Evolutionary conservation across 2,329 filamentous ascomycete genomes (phyloP).

Genomic region (Cladophialophora psammophila): DNA sequence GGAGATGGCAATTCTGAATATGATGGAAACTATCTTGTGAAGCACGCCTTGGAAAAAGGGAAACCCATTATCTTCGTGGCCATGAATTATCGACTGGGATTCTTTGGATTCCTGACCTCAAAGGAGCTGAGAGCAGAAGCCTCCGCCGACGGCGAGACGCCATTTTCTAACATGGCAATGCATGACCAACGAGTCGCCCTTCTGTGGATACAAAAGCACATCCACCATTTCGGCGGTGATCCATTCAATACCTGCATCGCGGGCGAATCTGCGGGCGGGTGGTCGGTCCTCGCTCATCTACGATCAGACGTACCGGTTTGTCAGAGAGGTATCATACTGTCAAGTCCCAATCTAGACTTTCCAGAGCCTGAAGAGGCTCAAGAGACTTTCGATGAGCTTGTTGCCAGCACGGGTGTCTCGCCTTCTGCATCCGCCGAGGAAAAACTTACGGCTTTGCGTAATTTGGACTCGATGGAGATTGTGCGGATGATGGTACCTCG

Average conservation of each 20-base stretch:
- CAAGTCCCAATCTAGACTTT: conserved; percentile 29
- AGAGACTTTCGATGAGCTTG: conserved; percentile 28
- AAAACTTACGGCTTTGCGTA: conserved; percentile 25
- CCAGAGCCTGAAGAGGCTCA: conserved; percentile 26
- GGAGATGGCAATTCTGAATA: conserved; percentile 33
- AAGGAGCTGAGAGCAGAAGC: conserved; percentile 56
- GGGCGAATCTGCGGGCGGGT: conserved; percentile 59
- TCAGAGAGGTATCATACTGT: conserved; percentile 26
- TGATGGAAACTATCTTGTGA: conserved; percentile 28
- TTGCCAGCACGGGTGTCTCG: conserved; percentile 16
- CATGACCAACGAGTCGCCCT: conserved; percentile 50
- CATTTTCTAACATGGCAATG: conserved; percentile 52
- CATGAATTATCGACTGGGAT: conserved; percentile 45
- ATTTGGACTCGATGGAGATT: conserved; percentile 17
- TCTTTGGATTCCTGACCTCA: conserved; percentile 53
- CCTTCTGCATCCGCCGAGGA: conserved; percentile 20
- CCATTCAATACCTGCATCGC: conserved; percentile 48
- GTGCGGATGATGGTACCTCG: conserved; percentile 11
- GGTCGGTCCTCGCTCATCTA: conserved; percentile 41
- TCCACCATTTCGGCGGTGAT: conserved; percentile 52
- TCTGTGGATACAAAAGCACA: conserved; percentile 51
- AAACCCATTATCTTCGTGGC: conserved; percentile 43
- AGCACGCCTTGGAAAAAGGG: conserved; percentile 27
- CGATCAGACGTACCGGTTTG: conserved; percentile 27
- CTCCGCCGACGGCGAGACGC: conserved; percentile 43